Evolutionary conservation across 257 asterid species (phyloP), one percentile per base, ranked within the genome.

Genomic region (Asclepias syriaca): DNA sequence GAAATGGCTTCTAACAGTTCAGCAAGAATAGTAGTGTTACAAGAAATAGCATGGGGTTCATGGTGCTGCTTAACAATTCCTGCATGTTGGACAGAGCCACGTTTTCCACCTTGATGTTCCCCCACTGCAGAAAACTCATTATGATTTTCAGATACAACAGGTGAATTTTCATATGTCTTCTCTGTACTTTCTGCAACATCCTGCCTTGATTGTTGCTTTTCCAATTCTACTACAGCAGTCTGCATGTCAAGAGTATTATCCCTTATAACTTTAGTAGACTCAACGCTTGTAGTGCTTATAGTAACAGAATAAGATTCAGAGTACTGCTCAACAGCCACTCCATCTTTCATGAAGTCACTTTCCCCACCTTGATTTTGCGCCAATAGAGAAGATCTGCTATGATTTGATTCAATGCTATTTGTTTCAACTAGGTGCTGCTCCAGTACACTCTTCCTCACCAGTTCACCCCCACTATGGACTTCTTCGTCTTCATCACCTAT

Each of bases 101-200:
- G 9, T 53, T 65, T n/a, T 22, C 29, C 77, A 54, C 65, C 18
- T 34, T 53, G 48, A 65, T 65, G 9, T n/a, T 22, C 3, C 10
- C 57, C 29, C 46, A 65, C 40, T 32, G 49, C 59, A 56, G 54
- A 43, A 58, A 67, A 32, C 61, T 24, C 61, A 56, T 57, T 59
- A 56, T 57, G 34, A n/a, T 19, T 15, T 80, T 72, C 80, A 72
- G 73, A 69, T 63, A 39, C 66, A 57, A 16, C 14, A 46, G 73
- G 56, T n/a, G 56, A 68, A 54, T 57, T 13, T 29, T 72, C 49
- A 45, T 61, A 69, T n/a, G 57, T 43, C 27, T 73, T 21, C 37
- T 68, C 74, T 12, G 46, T 57, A 14, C 48, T 66, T 34, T 21
- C 32, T 46, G n/a, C 78, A 68, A 46, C 14, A 5, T 65, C 71